Evolutionary conservation across 805 yeast species (phyloP).

Genomic region (Grigorovia humatica): DNA sequence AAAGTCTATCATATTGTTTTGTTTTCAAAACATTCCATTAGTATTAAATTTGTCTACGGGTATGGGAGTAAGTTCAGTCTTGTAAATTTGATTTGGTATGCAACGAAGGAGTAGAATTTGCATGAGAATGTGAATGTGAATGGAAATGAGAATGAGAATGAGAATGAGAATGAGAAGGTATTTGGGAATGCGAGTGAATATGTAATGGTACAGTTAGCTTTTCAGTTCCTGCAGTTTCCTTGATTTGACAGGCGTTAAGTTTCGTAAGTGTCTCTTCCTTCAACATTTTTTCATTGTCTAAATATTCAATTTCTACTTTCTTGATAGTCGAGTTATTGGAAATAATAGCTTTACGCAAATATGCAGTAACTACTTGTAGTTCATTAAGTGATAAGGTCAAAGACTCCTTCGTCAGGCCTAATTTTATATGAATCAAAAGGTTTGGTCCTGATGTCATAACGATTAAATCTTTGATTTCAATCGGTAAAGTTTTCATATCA

Average conservation of each 20-base stretch:
- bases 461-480: constrained; percentile 31
- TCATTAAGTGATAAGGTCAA: constrained; percentile 12
- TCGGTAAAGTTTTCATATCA: constrained; percentile 27
- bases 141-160: constrained; percentile 4
- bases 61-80: neutral
- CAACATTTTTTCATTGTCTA: neutral
- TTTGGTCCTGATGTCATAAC: constrained; percentile 50
- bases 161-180: no score
- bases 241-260: neutral
- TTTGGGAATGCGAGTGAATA: constrained; percentile 1
- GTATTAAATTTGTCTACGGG: neutral
- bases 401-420: constrained; percentile 15
- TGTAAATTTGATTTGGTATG: constrained; percentile 10
- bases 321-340: constrained; percentile 34
- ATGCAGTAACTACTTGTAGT: constrained; percentile 30
- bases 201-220: neutral
- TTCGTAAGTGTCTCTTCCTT: neutral
- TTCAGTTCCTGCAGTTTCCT: neutral
- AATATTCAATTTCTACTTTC: constrained; percentile 31
- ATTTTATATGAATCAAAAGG: constrained; percentile 25
- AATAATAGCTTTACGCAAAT: constrained; percentile 25
- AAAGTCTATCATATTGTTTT: no score
- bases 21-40: neutral
- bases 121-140: constrained; percentile 1
- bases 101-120: constrained; percentile 2